phyloP scores from a whole-genome alignment of 2,329 filamentous ascomycete species.

The Passalora sequoiae region DNA sequence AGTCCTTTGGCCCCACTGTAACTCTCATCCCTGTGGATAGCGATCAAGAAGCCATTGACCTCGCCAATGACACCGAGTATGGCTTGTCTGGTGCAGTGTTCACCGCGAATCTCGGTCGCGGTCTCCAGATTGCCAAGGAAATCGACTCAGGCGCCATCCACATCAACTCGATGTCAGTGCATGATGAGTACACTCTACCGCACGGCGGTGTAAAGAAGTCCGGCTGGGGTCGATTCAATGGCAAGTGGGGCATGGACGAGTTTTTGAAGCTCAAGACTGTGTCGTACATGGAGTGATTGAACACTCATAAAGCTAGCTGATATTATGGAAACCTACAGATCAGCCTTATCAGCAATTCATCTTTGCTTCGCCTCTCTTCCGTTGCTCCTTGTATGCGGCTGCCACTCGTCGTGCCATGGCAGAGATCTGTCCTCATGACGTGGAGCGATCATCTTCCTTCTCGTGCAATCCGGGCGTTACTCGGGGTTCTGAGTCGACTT shows the following conservation, averaged over 20 bases:
- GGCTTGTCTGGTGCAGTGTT: slow-evolving; percentile 68
- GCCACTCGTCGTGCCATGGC: no score
- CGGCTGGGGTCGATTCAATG: slow-evolving; percentile 36
- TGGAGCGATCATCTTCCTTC: no score
- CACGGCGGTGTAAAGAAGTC: slow-evolving; percentile 48
- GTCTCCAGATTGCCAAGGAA: slow-evolving; percentile 40
- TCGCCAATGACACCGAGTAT: slow-evolving; percentile 80
- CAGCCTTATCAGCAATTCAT: no score
- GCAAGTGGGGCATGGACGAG: slow-evolving; percentile 19
- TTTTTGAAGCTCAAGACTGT: slow-evolving; percentile 21
- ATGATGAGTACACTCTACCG: slow-evolving; percentile 45
- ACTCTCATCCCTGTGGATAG: slow-evolving; percentile 60
- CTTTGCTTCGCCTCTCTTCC: no score
- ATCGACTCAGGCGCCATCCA: slow-evolving; percentile 57
- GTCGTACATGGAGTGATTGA: slow-evolving; percentile 29
- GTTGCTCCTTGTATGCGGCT: no score
- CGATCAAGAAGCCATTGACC: slow-evolving; percentile 65
- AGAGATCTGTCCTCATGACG: no score
- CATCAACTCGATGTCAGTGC: slow-evolving; percentile 49
- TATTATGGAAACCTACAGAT: no score
- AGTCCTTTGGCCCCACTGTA: slow-evolving; percentile 73
- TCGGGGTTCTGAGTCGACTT: no score
- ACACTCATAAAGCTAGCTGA: no score
- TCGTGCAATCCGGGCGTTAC: no score
- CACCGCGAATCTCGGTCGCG: slow-evolving; percentile 57